Evolutionary conservation across 768 basidiomycete species (phyloP).

Genomic region (Tricholoma bakamatsutake): DNA sequence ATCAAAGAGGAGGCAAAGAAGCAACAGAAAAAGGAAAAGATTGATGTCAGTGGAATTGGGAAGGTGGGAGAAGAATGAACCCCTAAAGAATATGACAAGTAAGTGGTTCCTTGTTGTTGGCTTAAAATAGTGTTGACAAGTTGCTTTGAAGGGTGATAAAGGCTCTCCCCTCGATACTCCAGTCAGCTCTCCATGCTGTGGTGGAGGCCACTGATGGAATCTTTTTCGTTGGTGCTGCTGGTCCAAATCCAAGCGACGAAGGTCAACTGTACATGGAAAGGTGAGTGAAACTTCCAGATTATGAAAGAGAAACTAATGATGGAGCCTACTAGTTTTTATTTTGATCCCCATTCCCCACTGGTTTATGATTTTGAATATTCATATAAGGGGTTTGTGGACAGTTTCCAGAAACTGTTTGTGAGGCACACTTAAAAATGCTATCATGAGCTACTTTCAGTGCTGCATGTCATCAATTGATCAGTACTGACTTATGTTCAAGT

Average conservation of each 20-base stretch:
- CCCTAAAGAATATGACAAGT: neutral
- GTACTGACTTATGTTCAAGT: neutral
- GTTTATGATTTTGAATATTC: neutral
- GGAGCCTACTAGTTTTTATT: neutral
- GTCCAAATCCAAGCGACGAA: neutral
- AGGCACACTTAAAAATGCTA: neutral
- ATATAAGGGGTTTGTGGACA: neutral
- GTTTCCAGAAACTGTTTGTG: neutral
- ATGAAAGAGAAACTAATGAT: neutral
- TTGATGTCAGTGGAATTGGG: neutral
- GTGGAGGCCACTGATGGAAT: neutral
- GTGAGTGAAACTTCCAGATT: neutral
- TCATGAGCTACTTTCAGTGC: neutral
- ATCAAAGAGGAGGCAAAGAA: conserved; percentile 43
- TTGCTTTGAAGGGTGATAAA: neutral
- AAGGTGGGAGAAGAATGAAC: neutral
- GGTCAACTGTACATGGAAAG: neutral
- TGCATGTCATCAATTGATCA: neutral
- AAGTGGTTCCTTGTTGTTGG: neutral
- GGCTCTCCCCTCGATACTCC: neutral
- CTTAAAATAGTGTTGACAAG: neutral
- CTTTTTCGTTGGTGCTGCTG: neutral
- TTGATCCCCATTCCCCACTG: neutral
- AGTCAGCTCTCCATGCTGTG: neutral
- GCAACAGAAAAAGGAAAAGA: conserved; percentile 43